Percentiles rank a stretch among this genome's conserved stretches.
phyloP scores from a whole-genome alignment of 2,329 filamentous ascomycete species.

The Pseudomassariella vexata region DNA sequence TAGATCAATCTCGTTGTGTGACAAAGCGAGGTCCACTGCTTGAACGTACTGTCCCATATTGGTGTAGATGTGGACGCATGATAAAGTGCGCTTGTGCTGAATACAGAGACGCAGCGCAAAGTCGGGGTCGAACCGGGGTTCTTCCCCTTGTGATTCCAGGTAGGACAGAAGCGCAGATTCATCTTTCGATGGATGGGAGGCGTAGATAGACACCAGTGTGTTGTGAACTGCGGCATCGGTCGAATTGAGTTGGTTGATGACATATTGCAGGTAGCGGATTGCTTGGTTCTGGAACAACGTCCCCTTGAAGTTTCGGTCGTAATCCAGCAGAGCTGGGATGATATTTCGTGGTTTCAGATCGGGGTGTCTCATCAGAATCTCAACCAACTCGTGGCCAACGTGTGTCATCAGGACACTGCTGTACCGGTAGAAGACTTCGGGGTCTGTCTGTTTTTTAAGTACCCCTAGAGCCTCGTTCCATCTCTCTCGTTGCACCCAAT shows the following conservation, averaged over 20 bases:
- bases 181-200: conserved; percentile 74
- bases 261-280: conserved; percentile 86
- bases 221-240: conserved; percentile 88
- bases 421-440: conserved; percentile 93
- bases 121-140: conserved; percentile 86
- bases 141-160: conserved; percentile 81
- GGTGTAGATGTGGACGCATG: conserved; percentile 95
- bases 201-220: conserved; percentile 92
- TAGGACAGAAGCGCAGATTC: conserved; percentile 84
- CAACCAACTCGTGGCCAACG: conserved; percentile 78
- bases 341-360: conserved; percentile 81
- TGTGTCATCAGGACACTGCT: conserved; percentile 95
- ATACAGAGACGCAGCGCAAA: conserved; percentile 95
- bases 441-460: conserved; percentile 85
- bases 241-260: conserved; percentile 79
- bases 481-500: conserved; percentile 93
- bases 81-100: conserved; percentile 85
- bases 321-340: conserved; percentile 89
- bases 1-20: conserved; percentile 83
- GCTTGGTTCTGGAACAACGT: conserved; percentile 78
- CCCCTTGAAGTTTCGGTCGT: conserved; percentile 72
- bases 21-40: conserved; percentile 86
- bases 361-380: conserved; percentile 87
- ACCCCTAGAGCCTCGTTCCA: conserved; percentile 85
- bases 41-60: conserved; percentile 93